Conservation (phyloP, 352 stramenopile genomes). For the Phytophthora aleatoria region DNA sequence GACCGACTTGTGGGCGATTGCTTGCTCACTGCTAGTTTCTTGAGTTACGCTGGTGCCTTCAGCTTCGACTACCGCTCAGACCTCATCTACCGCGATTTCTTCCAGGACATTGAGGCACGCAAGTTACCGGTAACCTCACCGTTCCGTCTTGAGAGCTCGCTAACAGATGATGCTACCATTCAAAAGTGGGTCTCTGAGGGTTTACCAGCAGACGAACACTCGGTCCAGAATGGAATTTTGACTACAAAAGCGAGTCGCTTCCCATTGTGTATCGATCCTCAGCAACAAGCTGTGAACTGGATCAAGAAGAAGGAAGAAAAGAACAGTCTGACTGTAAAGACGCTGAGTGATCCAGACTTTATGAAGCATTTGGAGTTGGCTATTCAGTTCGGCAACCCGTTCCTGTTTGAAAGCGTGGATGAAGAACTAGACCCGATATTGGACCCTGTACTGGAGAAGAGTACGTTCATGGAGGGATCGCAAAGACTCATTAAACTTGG, state of each 20-base stretch:
- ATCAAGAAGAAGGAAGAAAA: conserved; percentile 96
- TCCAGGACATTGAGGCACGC: conserved; percentile 76
- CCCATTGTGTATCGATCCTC: conserved; percentile 95
- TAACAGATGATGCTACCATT: conserved; percentile 93
- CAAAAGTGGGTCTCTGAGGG: conserved; percentile 95
- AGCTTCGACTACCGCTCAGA: conserved; percentile 91
- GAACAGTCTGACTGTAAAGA: conserved; percentile 93
- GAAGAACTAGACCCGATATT: conserved; percentile 96
- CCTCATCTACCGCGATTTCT: conserved; percentile 90
- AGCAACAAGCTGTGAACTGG: conserved; percentile 96
- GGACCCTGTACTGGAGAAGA: conserved; percentile 94
- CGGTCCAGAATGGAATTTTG: conserved; percentile 95
- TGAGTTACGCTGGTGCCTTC: conserved; percentile 92
- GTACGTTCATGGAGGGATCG: conserved; percentile 90
- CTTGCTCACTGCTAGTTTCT: conserved; percentile 89
- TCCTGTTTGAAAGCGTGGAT: conserved; percentile 95
- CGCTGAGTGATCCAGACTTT: conserved; percentile 93
- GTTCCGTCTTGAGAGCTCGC: conserved; percentile 90
- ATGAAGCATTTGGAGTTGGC: conserved; percentile 96
- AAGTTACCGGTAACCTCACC: conserved; percentile 86
- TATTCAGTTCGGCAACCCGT: conserved; percentile 96
- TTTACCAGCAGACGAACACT: conserved; percentile 94
- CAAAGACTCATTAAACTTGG: conserved; percentile 92
- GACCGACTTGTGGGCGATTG: conserved; percentile 91
- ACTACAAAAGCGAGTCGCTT: conserved; percentile 94